Evolutionary conservation across 306 rosid genomes (phyloP).

Genomic region (Pyrus pyrifolia): DNA sequence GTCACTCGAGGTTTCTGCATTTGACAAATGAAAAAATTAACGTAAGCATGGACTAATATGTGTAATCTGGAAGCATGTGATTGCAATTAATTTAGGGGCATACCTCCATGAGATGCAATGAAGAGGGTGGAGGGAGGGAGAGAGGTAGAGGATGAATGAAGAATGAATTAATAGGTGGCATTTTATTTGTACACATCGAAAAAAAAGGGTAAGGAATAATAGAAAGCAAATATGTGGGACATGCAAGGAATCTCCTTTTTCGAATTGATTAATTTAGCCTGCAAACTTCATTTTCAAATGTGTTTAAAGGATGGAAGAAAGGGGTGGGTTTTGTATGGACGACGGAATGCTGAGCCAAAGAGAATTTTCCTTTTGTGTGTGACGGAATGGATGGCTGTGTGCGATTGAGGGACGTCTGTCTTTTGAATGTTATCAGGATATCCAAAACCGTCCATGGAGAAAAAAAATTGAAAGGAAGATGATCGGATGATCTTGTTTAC

Average conservation of each 20-base stretch:
- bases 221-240: conserved; percentile 54
- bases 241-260: conserved; percentile 46
- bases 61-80: background rate
- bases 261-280: conserved; percentile 17
- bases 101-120: conserved; percentile 58
- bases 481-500: background rate
- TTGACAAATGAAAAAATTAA: conserved; percentile 7
- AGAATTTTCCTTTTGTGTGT: conserved; percentile 29
- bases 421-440: conserved; percentile 21
- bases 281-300: conserved; percentile 20
- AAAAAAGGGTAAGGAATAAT: conserved; percentile 45
- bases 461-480: conserved; percentile 9
- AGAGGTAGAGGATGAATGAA: conserved; percentile 29
- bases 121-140: background rate
- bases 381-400: conserved; percentile 13
- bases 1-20: conserved; percentile 66
- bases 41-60: background rate
- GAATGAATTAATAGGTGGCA: conserved; percentile 44
- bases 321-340: conserved; percentile 17
- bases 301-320: conserved; percentile 1
- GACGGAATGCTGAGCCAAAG: conserved; percentile 15
- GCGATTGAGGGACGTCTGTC: background rate
- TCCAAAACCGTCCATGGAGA: conserved; percentile 39
- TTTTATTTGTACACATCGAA: conserved; percentile 19
- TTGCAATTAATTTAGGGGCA: conserved; percentile 9